Percentiles rank a stretch among this genome's conserved stretches.
Conservation (phyloP, 2,329 filamentous ascomycete species). For the Penicillium capsulatum region DNA sequence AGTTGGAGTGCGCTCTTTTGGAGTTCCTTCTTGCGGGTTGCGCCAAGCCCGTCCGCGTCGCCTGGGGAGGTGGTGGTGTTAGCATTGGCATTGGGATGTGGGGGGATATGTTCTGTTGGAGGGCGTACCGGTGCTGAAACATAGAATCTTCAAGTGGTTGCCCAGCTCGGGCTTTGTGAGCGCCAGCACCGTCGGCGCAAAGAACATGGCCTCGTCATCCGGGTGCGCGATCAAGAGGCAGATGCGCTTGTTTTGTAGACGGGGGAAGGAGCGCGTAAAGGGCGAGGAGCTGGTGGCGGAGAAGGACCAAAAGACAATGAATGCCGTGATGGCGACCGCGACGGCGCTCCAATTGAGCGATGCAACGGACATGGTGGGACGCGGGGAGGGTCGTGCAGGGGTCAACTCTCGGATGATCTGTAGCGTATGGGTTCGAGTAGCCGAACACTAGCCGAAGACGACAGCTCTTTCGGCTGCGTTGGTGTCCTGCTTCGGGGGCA, state of each 20-base stretch:
- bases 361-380: slow-evolving; percentile 17
- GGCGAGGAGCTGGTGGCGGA: slow-evolving; percentile 40
- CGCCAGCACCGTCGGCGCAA: slow-evolving; percentile 81
- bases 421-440: too few species aligned
- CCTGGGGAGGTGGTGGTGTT: slow-evolving; percentile 45
- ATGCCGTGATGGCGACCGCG: slow-evolving; percentile 36
- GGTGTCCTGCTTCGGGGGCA: neutral
- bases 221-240: slow-evolving; percentile 93
- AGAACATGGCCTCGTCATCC: slow-evolving; percentile 99
- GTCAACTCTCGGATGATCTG: too few species aligned
- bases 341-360: slow-evolving; percentile 27
- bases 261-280: slow-evolving; percentile 49
- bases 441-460: too few species aligned
- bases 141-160: slow-evolving; percentile 92
- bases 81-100: neutral
- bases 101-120: too few species aligned
- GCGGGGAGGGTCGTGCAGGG: neutral
- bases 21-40: slow-evolving; percentile 77
- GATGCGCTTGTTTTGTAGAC: slow-evolving; percentile 75
- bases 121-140: slow-evolving; percentile 71
- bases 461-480: neutral
- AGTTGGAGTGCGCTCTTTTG: slow-evolving; percentile 72
- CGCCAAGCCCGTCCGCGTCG: slow-evolving; percentile 81
- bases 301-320: slow-evolving; percentile 44
- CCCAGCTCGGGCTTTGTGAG: slow-evolving; percentile 73